phyloP scores from a whole-genome alignment of 2,329 filamentous ascomycete species.

The Fusarium pseudonygamai region DNA sequence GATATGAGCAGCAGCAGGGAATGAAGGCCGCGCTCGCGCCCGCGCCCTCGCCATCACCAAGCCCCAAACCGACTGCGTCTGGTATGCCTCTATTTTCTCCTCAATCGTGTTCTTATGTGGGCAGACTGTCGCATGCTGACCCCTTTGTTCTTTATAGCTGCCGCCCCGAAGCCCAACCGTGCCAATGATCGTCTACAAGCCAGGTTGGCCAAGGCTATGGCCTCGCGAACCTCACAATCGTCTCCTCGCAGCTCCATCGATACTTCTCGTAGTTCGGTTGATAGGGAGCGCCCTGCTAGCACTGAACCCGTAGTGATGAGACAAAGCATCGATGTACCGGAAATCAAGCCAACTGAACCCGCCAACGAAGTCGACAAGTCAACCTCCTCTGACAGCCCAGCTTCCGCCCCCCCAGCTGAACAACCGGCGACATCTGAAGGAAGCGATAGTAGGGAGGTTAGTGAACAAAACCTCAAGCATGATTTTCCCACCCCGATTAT shows the following conservation, averaged over 20 bases:
- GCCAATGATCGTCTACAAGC: slow-evolving; percentile 88
- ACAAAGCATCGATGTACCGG: slow-evolving; percentile 18
- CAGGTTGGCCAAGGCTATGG: slow-evolving; percentile 86
- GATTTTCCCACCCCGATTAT: slow-evolving; percentile 6
- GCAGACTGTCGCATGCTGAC: slow-evolving; percentile 2
- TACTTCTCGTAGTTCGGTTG: slow-evolving; percentile 45
- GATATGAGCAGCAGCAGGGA: slow-evolving; percentile 35
- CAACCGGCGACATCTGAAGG: neutral
- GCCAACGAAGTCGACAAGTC: slow-evolving; percentile 2
- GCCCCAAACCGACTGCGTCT: slow-evolving; percentile 32
- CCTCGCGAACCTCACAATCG: slow-evolving; percentile 65
- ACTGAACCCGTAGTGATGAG: slow-evolving; percentile 25
- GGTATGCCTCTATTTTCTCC: neutral
- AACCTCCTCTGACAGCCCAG: neutral
- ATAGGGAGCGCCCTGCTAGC: slow-evolving; percentile 35
- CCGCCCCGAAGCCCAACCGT: slow-evolving; percentile 70
- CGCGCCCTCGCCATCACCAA: slow-evolving; percentile 45
- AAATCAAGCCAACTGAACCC: slow-evolving; percentile 21
- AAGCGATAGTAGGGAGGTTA: neutral
- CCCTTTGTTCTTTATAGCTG: slow-evolving; percentile 48
- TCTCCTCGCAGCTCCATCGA: slow-evolving; percentile 53
- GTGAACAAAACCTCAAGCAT: neutral
- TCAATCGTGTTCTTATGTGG: neutral
- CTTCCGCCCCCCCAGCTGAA: neutral
- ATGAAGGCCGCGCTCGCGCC: slow-evolving; percentile 28